Base-by-base conservation (phyloP, 495 filamentous ascomycete species). In the Parmelia sp. region DNA sequence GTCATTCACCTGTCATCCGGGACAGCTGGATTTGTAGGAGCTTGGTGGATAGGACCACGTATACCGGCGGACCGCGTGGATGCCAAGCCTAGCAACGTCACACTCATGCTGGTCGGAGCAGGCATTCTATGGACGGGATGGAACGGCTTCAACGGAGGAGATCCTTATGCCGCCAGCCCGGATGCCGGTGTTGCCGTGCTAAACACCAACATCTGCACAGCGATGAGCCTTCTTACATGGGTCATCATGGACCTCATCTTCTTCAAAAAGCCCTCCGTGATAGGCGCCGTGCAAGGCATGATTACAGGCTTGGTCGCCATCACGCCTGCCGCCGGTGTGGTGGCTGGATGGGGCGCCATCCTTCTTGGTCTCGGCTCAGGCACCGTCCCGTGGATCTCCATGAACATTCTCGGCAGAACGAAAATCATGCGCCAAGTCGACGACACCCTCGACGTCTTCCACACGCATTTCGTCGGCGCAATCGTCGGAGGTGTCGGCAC, bases 61-160 rank as follows among this genome's bases (percentile, higher is more conserved):
- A 66, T 82, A 15, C 68, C 75, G 56, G 62, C 74, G 25, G 82
- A 84, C 67, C 76, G 77, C 21, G 80, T 82, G 33, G 77, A 78
- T 62, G 77, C 77, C 63, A 73, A 71, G 31, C 82, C 82, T 1
- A 82, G 82, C 74, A 84, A 82, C 66, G 74, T 82, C 58, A 66
- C 80, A 15, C 73, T 80, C 42, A 77, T 81, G 69, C 67, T 84
- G 37, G 75, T 80, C 35, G 82, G 82, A 44, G 80, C 80, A 10
- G 81, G 81, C 29, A 81, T 84, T 36, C 74, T 84, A 8, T 84
- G 82, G 82, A 75, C 80, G 29, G 81, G 81, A 69, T 84, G 81
- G 81, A 82, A 82, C 72, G 81, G 81, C 39, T 84, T 84, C 76
- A 83, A 84, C 62, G 81, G 81, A 60, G 82, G 82, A 67, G 82